A percentile compares a stretch with the other conserved stretches of the same genome.
Evolutionary conservation across 208 protist genomes (phyloP).

Genomic region (Leishmania braziliensis): DNA sequence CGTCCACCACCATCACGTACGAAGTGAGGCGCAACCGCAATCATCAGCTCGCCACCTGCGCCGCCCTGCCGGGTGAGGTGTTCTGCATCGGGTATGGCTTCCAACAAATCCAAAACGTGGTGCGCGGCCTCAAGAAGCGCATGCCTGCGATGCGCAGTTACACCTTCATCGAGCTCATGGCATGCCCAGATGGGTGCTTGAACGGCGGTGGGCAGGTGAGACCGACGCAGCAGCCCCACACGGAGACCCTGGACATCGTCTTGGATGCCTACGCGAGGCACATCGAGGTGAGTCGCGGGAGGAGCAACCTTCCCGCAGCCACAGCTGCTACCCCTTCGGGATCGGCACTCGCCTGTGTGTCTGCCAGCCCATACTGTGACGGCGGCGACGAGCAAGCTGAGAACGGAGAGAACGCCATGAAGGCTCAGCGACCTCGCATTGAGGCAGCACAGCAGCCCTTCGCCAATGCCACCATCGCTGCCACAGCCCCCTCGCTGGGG

Average conservation of each 20-base stretch:
- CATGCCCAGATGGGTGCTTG: conserved; percentile 97
- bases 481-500: conserved; percentile 30
- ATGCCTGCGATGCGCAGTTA: conserved; percentile 44
- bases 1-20: conserved; percentile 38
- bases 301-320: background rate
- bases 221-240: conserved; percentile 17
- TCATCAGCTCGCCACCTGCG: conserved; percentile 54
- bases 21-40: conserved; percentile 73
- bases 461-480: conserved; percentile 29
- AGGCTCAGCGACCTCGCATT: background rate
- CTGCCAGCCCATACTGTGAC: background rate
- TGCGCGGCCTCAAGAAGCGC: conserved; percentile 92
- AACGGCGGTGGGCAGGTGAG: conserved; percentile 97
- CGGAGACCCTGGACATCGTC: conserved; percentile 19
- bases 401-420: background rate
- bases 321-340: background rate
- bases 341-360: background rate
- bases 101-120: conserved; percentile 98
- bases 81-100: conserved; percentile 96
- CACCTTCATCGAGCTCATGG: conserved; percentile 98
- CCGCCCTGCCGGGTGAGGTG: conserved; percentile 38
- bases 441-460: conserved; percentile 25
- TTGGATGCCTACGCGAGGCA: conserved; percentile 16
- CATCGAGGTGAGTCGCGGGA: background rate
- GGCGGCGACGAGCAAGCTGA: background rate